Evolutionary conservation across 768 basidiomycete species (phyloP), one percentile per base, ranked within the genome.

Genomic region (Calocera cornea): DNA sequence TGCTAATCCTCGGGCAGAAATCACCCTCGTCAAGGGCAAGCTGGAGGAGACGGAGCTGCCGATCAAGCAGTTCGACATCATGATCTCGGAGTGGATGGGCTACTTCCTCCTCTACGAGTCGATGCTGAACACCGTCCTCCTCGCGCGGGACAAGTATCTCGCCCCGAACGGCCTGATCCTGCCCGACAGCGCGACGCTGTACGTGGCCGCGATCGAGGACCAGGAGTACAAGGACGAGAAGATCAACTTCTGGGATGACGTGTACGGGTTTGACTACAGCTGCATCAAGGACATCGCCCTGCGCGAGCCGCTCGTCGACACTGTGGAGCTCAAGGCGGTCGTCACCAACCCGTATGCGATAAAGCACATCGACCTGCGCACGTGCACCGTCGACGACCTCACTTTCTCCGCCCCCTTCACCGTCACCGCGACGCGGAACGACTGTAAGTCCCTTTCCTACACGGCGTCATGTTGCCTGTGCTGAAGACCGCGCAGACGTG

Each of bases 41-140:
- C 88, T 99, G 69, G 95, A 99, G 76, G 95, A 99, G 54, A 80
- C 86, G 64, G 86, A 87, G 68, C 83, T 98, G 47, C 95, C 95
- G 16, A 85, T 95, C 74, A 79, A 90, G 70, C 81, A 95, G 77
- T 97, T 93, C 75, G 97, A 99, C 77, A 97, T 99, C 79, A 97
- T 99, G 79, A 91, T 99, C 75, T 97, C 94, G 69, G 97, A 99
- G 77, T 99, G 95, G 97, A 99, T 99, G 97, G 97, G 97, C 47
- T 99, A 99, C 80, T 97, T 98, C 84, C 82, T 98, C 64, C 85
- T 99, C 36, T 98, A 98, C 81, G 97, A 98, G 77, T 95, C 93
- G 74, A 98, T 99, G 97, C 86, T 98, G 71, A 95, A 99, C 79
- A 97, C 95, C 29, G 97, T 99, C 66, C 86, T 99, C 47, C 83